Evolutionary conservation across 176 grass and related monocot species (phyloP).

Genomic region (Carex scoparia): DNA sequence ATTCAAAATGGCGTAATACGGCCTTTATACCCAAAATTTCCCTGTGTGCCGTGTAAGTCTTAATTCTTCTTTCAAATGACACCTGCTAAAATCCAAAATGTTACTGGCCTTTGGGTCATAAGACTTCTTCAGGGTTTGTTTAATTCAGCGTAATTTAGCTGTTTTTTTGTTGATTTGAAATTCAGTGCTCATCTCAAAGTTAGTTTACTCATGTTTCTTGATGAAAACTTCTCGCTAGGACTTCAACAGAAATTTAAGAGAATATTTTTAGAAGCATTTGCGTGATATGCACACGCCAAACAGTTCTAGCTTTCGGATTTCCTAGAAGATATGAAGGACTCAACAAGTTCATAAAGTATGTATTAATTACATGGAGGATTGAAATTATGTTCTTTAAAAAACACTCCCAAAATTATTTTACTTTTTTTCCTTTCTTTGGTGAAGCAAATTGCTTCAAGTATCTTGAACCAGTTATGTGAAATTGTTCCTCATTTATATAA

Average conservation of each 20-base stretch:
- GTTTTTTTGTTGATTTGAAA: background rate
- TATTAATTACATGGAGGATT: background rate
- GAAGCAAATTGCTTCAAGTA: background rate
- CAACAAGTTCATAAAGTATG: background rate
- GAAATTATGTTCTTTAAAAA: background rate
- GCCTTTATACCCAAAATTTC: conserved; percentile 57
- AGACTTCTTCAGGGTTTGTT: background rate
- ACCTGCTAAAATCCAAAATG: background rate
- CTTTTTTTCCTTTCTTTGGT: background rate
- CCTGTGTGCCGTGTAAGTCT: conserved; percentile 59
- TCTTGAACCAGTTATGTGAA: background rate
- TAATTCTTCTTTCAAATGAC: background rate
- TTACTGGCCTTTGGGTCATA: background rate
- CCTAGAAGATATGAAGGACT: background rate
- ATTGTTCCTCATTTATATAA: background rate
- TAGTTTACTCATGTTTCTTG: background rate
- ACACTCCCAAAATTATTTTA: too few species aligned
- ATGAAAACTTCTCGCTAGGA: background rate
- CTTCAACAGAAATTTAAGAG: background rate
- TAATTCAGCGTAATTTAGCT: background rate
- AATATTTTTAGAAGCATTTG: background rate
- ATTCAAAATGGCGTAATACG: conserved; percentile 45
- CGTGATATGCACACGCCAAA: background rate
- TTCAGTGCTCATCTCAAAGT: background rate
- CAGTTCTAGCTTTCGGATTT: background rate